These are phyloP conservation scores for Claviceps arundinis DNA, from an alignment of 2,329 filamentous ascomycete genomes.

Conservation along the genomic window DNA sequence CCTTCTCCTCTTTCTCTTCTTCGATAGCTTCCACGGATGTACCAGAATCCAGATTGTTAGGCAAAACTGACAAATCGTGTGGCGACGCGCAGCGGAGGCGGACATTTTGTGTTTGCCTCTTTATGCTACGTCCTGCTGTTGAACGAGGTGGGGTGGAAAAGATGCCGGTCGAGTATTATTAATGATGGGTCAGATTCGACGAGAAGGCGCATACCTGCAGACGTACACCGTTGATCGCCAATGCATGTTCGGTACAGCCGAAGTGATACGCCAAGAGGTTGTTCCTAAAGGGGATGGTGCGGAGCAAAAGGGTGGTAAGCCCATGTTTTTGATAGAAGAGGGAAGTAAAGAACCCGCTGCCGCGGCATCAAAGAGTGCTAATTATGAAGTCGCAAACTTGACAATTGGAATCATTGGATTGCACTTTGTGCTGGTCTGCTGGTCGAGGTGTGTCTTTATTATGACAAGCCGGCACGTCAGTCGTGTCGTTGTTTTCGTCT, in stretches of 20 bases:
- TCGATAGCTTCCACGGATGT: too few species aligned
- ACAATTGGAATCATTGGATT: background rate
- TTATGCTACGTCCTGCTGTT: too few species aligned
- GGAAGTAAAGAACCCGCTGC: background rate
- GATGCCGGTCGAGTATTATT: background rate
- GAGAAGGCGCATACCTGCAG: slow-evolving; percentile 8
- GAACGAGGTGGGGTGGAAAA: background rate
- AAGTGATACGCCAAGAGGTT: background rate
- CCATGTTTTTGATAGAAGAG: background rate
- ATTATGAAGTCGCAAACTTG: background rate
- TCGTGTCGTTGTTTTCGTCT: background rate
- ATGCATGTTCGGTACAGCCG: slow-evolving; percentile 8
- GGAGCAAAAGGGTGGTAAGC: background rate
- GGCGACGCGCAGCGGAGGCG: too few species aligned
- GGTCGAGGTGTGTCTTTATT: background rate
- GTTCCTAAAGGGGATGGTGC: slow-evolving; percentile 2
- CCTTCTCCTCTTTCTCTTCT: too few species aligned
- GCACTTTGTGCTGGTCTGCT: background rate
- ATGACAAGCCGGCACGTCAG: too few species aligned
- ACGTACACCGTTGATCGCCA: slow-evolving; percentile 13
- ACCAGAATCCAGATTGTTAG: too few species aligned
- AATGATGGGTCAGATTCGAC: slow-evolving; percentile 4
- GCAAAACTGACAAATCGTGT: too few species aligned
- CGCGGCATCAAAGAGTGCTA: background rate
- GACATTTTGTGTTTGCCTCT: too few species aligned